phyloP scores from a whole-genome alignment of 257 asterid genomes.

The Solanum virginianum region DNA sequence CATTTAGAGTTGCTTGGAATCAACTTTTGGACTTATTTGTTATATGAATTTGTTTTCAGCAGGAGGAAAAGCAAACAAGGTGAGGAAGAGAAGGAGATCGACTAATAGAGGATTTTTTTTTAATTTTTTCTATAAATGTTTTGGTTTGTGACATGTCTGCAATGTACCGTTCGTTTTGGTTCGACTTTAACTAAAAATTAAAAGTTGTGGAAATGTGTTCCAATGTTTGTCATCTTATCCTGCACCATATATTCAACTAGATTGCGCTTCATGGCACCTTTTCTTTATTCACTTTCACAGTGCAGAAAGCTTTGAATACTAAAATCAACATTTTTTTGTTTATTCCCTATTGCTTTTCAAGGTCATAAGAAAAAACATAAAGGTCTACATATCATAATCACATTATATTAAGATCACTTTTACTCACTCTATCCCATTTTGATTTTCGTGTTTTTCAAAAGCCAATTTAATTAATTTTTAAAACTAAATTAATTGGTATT shows the following conservation, averaged over 20 bases:
- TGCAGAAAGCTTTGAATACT: not conserved
- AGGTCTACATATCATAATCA: not conserved
- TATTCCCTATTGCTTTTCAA: not conserved
- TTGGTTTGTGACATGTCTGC: not conserved
- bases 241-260: not conserved
- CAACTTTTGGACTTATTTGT: not conserved
- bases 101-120: not conserved
- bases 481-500: no score
- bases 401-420: not conserved
- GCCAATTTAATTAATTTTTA: no score
- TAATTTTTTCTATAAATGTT: not conserved
- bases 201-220: not conserved
- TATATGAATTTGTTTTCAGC: not conserved
- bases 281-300: not conserved
- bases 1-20: not conserved
- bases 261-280: not conserved
- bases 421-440: no score
- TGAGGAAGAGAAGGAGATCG: not conserved
- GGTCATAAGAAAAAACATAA: not conserved
- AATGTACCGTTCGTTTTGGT: not conserved
- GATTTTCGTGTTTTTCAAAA: no score
- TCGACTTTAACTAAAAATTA: not conserved
- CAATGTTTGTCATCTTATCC: not conserved
- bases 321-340: not conserved
- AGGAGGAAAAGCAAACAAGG: not conserved